Percentiles rank a stretch among this genome's conserved stretches.
Conservation (phyloP, 306 rosid genomes). For the Hylodesmum podocarpum region DNA sequence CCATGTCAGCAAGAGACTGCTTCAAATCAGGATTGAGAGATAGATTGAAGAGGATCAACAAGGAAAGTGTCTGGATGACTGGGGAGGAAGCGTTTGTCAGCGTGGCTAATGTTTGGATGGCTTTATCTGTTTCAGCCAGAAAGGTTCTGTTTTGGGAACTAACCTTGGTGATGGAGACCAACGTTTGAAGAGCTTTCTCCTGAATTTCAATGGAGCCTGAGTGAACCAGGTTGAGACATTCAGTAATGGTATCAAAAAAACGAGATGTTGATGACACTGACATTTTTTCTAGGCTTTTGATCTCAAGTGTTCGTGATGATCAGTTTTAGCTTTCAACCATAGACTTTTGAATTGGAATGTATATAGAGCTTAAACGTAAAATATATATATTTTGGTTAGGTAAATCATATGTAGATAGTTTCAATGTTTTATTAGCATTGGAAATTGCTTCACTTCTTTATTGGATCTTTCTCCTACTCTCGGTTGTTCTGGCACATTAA, state of each 20-base stretch:
- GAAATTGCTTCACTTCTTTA: constrained; percentile 29
- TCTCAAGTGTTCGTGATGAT: neutral
- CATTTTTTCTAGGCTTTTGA: constrained; percentile 32
- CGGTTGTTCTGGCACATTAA: neutral
- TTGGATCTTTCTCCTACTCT: neutral
- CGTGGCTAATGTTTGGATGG: constrained; percentile 45
- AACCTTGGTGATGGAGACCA: constrained; percentile 66
- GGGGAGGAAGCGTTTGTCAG: constrained; percentile 59
- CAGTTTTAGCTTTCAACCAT: neutral
- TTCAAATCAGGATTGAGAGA: constrained; percentile 73
- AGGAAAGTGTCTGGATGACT: constrained; percentile 51
- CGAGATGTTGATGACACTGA: constrained; percentile 24
- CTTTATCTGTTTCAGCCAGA: constrained; percentile 54
- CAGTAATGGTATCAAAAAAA: constrained; percentile 38
- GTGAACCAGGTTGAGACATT: constrained; percentile 41
- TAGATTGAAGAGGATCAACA: constrained; percentile 77
- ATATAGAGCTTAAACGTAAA: neutral
- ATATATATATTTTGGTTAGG: too few relatives aligned
- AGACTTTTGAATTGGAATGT: neutral
- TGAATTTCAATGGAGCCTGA: constrained; percentile 43
- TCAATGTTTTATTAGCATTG: constrained; percentile 34
- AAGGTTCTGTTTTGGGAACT: constrained; percentile 65
- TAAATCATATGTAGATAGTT: constrained; percentile 28
- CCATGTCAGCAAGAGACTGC: constrained; percentile 58
- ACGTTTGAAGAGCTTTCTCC: constrained; percentile 58